These are phyloP conservation scores for Nemania serpens DNA, from an alignment of 2,329 filamentous ascomycete species.

Conservation along the genomic window DNA sequence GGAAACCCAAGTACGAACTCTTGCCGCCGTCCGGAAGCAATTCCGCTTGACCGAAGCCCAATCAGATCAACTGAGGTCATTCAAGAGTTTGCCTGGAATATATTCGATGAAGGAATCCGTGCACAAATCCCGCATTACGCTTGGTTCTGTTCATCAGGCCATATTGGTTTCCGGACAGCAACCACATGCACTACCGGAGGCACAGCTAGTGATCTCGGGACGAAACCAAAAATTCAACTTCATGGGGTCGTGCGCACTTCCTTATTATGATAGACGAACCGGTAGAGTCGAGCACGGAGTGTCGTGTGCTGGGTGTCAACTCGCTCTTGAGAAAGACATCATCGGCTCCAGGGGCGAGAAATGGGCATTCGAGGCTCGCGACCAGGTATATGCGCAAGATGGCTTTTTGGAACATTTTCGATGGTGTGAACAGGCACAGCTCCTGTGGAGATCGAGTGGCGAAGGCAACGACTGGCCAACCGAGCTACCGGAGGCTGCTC, in stretches of 20 bases:
- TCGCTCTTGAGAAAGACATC: slow-evolving; percentile 34
- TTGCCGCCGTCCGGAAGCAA: background rate
- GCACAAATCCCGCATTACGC: slow-evolving; percentile 21
- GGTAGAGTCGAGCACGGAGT: slow-evolving; percentile 38
- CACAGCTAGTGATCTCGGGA: slow-evolving; percentile 19
- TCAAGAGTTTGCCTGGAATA: slow-evolving; percentile 40
- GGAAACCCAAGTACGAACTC: slow-evolving; percentile 8
- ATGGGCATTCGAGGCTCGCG: slow-evolving; percentile 28
- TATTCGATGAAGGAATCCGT: slow-evolving; percentile 33
- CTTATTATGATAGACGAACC: slow-evolving; percentile 17
- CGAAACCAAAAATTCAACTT: slow-evolving; percentile 35
- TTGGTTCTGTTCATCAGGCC: slow-evolving; percentile 33
- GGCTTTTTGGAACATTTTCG: slow-evolving; percentile 43
- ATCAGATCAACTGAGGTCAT: slow-evolving; percentile 28
- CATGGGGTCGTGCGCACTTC: slow-evolving; percentile 35
- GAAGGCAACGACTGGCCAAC: slow-evolving; percentile 18
- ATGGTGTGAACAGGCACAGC: slow-evolving; percentile 43
- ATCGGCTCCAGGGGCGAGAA: no score
- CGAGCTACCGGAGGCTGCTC: slow-evolving; percentile 26
- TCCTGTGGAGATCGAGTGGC: slow-evolving; percentile 35
- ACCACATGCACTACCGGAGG: slow-evolving; percentile 14
- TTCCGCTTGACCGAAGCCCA: slow-evolving; percentile 6
- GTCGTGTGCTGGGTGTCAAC: slow-evolving; percentile 42
- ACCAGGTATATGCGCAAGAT: slow-evolving; percentile 36
- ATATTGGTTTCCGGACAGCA: slow-evolving; percentile 24